Evolutionary conservation across 495 filamentous ascomycete species (phyloP), one percentile per base, ranked within the genome.

Genomic region (Pyrenopolyporus hunteri): DNA sequence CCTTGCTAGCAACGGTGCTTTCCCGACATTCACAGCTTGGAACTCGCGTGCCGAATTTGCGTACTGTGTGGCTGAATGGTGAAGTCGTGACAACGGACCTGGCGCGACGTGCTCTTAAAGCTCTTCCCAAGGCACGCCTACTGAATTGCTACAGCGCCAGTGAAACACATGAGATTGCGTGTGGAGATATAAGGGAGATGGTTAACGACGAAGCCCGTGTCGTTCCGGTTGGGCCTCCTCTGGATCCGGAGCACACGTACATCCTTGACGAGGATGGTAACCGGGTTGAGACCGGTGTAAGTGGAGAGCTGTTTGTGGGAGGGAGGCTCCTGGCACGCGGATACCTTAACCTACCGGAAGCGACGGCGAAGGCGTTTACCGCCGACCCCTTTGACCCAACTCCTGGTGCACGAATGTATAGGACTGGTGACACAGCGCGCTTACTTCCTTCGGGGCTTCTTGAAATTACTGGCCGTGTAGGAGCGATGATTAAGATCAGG

Each of bases 81-180:
- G 87, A 89, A 63, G 87, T 89, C 2, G 86, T 89, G 13, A 87
- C 85, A 0, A 84, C 85, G 0, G 86, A 89, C 70, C 76, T 89
- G 0, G 85, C 83, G 22, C 82, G 80, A 13, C 78, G 85, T 26
- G 80, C 81, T 0, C 78, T 84, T 44, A 82, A 83, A 55, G 80
- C 82, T 13, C 78, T 89, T 11, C 85, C 87, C 3, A 81, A 85
- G 1, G 78, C 82, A 13, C 83, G 87, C 8, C 66, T 89, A 11
- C 80, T 89, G 22, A 89, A 89, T 67, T 85, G 83, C 64, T 89
- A 89, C 70, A 88, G 85, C 57, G 85, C 87, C 10, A 88, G 87
- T 56, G 87, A 89, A 67, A 88, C 87, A 0, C 87, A 89, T 40
- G 87, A 89, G 73, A 84, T 89, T 63, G 86, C 87, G 2, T 88